Evolutionary conservation across 106 monocot species (phyloP).

Genomic region (Dendrobium chrysotoxum): DNA sequence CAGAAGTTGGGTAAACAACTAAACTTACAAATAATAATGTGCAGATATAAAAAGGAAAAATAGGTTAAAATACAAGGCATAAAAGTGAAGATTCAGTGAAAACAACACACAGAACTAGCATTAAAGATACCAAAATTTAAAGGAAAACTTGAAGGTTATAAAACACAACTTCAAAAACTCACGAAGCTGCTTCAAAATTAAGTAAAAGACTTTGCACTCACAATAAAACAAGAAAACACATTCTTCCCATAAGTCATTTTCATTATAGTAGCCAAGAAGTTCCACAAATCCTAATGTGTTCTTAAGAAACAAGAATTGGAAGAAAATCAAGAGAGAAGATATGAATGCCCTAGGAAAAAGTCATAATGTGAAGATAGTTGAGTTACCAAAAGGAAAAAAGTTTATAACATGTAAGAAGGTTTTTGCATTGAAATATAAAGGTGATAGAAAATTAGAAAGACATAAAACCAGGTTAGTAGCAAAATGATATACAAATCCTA

Average conservation of each 20-base stretch:
- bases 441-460: too few species aligned
- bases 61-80: not conserved
- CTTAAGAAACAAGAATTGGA: too few species aligned
- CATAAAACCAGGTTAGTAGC: too few species aligned
- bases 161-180: not conserved
- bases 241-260: not conserved
- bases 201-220: not conserved
- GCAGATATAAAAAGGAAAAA: not conserved
- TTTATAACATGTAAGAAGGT: too few species aligned
- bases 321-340: too few species aligned
- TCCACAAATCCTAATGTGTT: too few species aligned
- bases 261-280: not conserved
- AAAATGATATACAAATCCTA: too few species aligned
- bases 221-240: not conserved
- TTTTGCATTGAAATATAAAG: too few species aligned
- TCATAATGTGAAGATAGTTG: too few species aligned
- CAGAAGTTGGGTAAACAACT: slow-evolving; percentile 4
- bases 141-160: not conserved
- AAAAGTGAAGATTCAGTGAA: not conserved
- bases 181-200: not conserved
- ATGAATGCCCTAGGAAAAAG: too few species aligned
- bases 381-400: too few species aligned
- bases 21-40: not conserved
- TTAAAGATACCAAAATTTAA: not conserved
- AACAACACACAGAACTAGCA: not conserved